Evolutionary conservation across 345 rosid genomes (phyloP), one percentile per base, ranked within the genome.

Genomic region (Balakata baccata): DNA sequence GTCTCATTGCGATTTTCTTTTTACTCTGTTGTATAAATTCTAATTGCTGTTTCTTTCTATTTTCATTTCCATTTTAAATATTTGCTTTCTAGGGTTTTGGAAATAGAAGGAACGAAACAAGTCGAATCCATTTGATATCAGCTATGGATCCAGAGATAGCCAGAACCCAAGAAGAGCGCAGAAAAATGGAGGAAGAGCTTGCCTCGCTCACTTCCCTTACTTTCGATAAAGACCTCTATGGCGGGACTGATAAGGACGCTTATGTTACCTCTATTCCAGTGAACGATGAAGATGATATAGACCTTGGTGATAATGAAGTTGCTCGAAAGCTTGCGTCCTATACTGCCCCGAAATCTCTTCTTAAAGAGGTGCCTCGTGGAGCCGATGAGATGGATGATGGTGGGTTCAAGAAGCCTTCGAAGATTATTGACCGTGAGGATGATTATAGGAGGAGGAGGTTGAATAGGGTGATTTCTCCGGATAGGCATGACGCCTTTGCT

Each of bases 361-460:
- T 89, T 50, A 89, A 95, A 14, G 93, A 89, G 77, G 83, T 91
- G 69, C 96, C 97, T 2, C 94, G 91, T 20, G 79, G 87, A 17
- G 86, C 80, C 6, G 84, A 50, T 4, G 98, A 87, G 20, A 95
- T 82, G 0, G 93, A 84, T 16, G 89, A 75, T 13, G 82, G 74
- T 64, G 99, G 97, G 68, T 89, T 86, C 65, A 85, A 83, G 81
- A 86, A 87, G 63, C 89, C 92, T 20, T 80, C 87, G 64, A 86
- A 70, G 80, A 96, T 96, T 80, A 85, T 91, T 16, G 99, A 93
- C 70, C 87, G 99, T 3, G 99, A 96, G 80, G 98, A 90, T 83
- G 98, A 90, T 11, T 96, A 96, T 69, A 71, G 98, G 83, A 82
- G 88, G 78, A 80, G 96, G 90, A 89, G 99, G 80, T 71, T 96